A percentile compares a stretch with the other conserved stretches of the same genome.
phyloP scores from a whole-genome alignment of 495 filamentous ascomycete genomes.

The Daldinia vernicosa region DNA sequence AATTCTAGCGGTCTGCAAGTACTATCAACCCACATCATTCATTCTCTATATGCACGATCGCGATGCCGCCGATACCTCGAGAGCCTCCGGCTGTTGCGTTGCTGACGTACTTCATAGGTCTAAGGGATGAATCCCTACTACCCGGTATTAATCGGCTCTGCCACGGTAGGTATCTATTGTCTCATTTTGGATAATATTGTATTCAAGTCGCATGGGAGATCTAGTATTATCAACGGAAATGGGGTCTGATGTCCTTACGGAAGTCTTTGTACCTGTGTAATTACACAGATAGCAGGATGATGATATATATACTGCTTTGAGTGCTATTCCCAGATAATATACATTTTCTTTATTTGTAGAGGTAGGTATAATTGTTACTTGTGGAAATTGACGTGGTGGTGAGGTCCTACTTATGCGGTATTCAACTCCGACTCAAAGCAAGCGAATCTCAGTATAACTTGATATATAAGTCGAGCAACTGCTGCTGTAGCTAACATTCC shows the following conservation, averaged over 20 bases:
- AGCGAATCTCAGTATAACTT: neutral
- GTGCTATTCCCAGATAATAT: neutral
- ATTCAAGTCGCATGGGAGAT: neutral
- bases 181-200: neutral
- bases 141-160: neutral
- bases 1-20: neutral
- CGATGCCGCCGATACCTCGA: slow-evolving; percentile 8
- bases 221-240: no score
- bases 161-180: neutral
- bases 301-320: neutral
- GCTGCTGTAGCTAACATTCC: no score
- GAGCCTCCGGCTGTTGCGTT: neutral
- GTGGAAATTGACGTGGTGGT: neutral
- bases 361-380: neutral
- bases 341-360: neutral
- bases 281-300: neutral
- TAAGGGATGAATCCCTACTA: neutral
- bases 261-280: no score
- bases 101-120: neutral
- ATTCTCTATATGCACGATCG: neutral
- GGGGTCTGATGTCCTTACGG: no score
- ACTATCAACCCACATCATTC: neutral
- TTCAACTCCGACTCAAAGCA: neutral
- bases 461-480: neutral
- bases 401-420: no score